A percentile compares a stretch with the other conserved stretches of the same genome.
phyloP scores from a whole-genome alignment of 108 stramenopile genomes.

The Aurantiochytrium sp. region DNA sequence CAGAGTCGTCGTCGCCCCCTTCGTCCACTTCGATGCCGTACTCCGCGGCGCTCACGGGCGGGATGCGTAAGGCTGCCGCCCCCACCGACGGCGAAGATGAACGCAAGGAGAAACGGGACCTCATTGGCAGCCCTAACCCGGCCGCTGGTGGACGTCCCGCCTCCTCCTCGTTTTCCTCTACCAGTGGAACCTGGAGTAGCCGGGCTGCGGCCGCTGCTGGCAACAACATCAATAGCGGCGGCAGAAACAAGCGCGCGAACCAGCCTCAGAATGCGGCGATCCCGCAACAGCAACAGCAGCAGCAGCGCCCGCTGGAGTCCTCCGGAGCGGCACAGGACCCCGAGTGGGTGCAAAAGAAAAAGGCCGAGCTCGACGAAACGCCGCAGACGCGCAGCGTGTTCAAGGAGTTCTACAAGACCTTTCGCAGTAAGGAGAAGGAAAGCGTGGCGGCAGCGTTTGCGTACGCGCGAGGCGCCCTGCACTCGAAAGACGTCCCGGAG shows the following conservation, averaged over 20 bases:
- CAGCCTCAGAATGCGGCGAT: too few relatives aligned
- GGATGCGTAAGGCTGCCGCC: neutral
- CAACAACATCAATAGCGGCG: neutral
- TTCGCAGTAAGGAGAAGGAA: conserved; percentile 20
- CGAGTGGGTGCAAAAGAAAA: neutral
- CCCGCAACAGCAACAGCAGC: neutral
- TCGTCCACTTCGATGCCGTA: neutral
- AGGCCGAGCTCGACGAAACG: neutral
- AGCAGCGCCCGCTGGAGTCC: neutral
- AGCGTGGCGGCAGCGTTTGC: neutral
- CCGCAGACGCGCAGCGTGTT: conserved; percentile 1
- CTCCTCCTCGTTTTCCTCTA: too few relatives aligned
- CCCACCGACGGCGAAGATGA: neutral
- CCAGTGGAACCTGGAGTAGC: too few relatives aligned
- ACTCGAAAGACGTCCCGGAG: conserved; percentile 36
- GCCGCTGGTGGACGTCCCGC: too few relatives aligned
- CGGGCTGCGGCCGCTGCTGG: neutral
- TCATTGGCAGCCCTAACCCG: neutral
- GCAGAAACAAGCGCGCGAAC: neutral
- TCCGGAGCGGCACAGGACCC: neutral
- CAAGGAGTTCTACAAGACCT: conserved; percentile 8
- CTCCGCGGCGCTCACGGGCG: neutral
- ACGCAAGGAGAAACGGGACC: conserved; percentile 13
- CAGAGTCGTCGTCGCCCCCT: too few relatives aligned
- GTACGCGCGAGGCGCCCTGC: neutral